phyloP scores from a whole-genome alignment of 148 eudicot species.

The Salicornia ramosissima region DNA sequence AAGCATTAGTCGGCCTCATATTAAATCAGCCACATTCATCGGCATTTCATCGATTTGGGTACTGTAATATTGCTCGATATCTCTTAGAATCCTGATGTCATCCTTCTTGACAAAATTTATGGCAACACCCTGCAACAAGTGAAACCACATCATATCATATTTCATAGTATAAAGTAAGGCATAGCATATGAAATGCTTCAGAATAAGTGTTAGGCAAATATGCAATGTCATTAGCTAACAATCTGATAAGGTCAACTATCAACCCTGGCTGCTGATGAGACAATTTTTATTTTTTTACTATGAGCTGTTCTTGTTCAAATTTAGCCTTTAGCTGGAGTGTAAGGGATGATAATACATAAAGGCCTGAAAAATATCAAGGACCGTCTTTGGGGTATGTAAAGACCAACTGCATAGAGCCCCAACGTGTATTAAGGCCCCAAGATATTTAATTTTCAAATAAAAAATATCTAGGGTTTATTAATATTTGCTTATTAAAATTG shows the following conservation, averaged over 20 bases:
- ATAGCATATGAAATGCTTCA: neutral
- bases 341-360: too few relatives aligned
- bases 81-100: conserved; percentile 79
- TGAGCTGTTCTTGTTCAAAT: too few relatives aligned
- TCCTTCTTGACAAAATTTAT: conserved; percentile 82
- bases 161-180: neutral
- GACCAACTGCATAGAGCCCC: too few relatives aligned
- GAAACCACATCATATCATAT: conserved; percentile 6
- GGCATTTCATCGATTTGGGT: conserved; percentile 97
- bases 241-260: neutral
- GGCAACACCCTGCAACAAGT: conserved; percentile 80
- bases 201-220: neutral
- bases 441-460: too few relatives aligned
- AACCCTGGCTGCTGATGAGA: neutral
- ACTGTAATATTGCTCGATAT: conserved; percentile 91
- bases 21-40: conserved; percentile 89
- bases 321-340: too few relatives aligned
- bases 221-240: neutral
- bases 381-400: too few relatives aligned
- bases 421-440: too few relatives aligned
- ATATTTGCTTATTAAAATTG: too few relatives aligned
- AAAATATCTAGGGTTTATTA: too few relatives aligned
- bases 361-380: too few relatives aligned
- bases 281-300: too few relatives aligned
- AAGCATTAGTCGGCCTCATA: conserved; percentile 25